These are phyloP conservation scores for Penicillium parvum DNA, from an alignment of 495 filamentous ascomycete species.

Conservation along the genomic window DNA sequence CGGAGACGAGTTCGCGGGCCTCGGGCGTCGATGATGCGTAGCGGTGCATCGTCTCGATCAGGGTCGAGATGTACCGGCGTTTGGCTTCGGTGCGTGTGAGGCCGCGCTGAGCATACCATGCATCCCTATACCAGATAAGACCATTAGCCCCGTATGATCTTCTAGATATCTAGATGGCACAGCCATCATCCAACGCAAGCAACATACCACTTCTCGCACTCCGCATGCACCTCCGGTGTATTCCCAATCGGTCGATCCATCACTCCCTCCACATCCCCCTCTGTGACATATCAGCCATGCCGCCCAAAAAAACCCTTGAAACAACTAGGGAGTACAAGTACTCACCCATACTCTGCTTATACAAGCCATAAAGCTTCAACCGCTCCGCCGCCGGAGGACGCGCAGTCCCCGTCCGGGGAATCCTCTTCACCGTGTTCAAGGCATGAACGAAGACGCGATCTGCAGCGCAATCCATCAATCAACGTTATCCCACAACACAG, in stretches of 20 bases:
- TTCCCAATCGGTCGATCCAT: constrained; percentile 74
- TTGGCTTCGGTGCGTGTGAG: constrained; percentile 88
- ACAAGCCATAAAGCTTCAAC: constrained; percentile 90
- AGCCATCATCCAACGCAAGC: background rate
- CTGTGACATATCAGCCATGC: constrained; percentile 32
- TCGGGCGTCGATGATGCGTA: constrained; percentile 83
- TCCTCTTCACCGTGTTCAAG: constrained; percentile 95
- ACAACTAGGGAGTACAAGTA: background rate
- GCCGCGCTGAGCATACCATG: constrained; percentile 83
- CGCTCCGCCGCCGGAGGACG: constrained; percentile 82
- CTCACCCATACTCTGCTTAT: constrained; percentile 93
- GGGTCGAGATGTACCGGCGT: constrained; percentile 82
- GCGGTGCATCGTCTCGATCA: constrained; percentile 94
- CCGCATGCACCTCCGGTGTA: constrained; percentile 48
- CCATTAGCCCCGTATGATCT: background rate
- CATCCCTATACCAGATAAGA: constrained; percentile 57
- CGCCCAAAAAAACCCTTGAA: background rate
- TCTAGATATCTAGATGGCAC: background rate
- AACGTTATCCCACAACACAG: background rate
- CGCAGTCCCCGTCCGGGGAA: constrained; percentile 84
- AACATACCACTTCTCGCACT: constrained; percentile 59
- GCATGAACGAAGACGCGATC: constrained; percentile 98
- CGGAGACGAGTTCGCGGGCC: constrained; percentile 80
- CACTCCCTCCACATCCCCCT: constrained; percentile 89
- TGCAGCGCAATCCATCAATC: constrained; percentile 23